Evolutionary conservation across 306 rosid species (phyloP), one percentile per base, ranked within the genome.

Genomic region (Corylus avellana): DNA sequence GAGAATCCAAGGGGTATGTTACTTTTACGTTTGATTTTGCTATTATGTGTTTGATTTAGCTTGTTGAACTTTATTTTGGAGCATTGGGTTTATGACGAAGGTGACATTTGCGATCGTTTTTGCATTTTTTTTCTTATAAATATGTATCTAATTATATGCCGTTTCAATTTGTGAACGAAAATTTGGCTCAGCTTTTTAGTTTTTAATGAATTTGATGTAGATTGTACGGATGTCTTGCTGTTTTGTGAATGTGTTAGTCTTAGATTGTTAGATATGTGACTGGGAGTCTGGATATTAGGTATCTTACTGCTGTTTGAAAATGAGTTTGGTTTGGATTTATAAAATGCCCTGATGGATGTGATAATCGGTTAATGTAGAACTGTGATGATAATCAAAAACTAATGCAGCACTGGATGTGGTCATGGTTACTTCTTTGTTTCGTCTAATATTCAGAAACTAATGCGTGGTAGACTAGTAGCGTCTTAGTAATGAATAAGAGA

Each of bases 1-100:
- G 91, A 94, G 97, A 82, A 92, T 94, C 76, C 98, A 94, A 81
- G 98, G 97, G 86, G 97, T 94, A 87, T 79, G 86, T 32, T 14
- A 51, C 17, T 3, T 22, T 61, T 59, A 18, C 29, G 39, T 50
- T 0, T 61, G 51, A 7, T 55, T 18, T 61, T 47, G 42, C 25
- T n/a, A 42, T 11, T 29, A 54, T 29, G 5, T 70, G 10, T n/a
- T 51, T 18, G 47, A 17, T 66, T 70, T 57, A 68, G 66, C 14
- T 68, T 70, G 61, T 5, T 62, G 7, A 2, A 11, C n/a, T 13
- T 49, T 48, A 14, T 59, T 67, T 12, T 68, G 25, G 58, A 22
- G 47, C 48, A 0, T 20, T 73, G 2, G 75, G 51, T 27, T 57
- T 70, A 35, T 62, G 20, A 39, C 2, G 37, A 17, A 59, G 75